Percentiles rank a stretch among this genome's conserved stretches.
phyloP scores from a whole-genome alignment of 2,329 filamentous ascomycete species.

The Colletotrichum simmondsii region DNA sequence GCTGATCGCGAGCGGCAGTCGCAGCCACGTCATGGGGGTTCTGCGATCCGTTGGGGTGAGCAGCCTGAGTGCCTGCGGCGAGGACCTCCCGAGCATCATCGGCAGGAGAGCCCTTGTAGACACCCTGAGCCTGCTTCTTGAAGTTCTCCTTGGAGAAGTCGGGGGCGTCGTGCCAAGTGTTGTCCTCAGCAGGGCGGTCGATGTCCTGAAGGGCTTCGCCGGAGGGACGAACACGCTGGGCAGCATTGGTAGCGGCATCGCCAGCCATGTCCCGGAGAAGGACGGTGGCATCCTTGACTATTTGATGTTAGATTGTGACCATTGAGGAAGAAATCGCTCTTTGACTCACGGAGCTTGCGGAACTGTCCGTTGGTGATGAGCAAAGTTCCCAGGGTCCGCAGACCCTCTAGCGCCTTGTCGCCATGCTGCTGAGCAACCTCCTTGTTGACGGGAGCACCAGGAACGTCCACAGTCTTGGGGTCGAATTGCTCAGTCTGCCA shows the following conservation, averaged over 20 bases:
- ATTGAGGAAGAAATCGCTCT: not conserved
- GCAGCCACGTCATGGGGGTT: conserved; percentile 64
- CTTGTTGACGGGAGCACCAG: conserved; percentile 78
- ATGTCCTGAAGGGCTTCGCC: conserved; percentile 82
- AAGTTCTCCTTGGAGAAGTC: conserved; percentile 77
- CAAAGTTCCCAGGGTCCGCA: conserved; percentile 88
- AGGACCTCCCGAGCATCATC: conserved; percentile 72
- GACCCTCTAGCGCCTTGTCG: conserved; percentile 82
- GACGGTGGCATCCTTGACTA: conserved; percentile 81
- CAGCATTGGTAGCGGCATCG: conserved; percentile 85
- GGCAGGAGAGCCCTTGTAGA: conserved; percentile 65
- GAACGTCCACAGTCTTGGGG: conserved; percentile 68
- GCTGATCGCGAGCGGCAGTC: conserved; percentile 56
- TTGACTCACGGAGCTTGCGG: conserved; percentile 81
- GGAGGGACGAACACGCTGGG: conserved; percentile 78
- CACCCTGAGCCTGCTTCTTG: conserved; percentile 73
- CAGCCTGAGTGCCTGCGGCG: conserved; percentile 64
- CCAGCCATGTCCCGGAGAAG: conserved; percentile 91
- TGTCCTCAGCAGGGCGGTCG: conserved; percentile 86
- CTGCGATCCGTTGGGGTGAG: conserved; percentile 65
- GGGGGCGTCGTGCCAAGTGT: conserved; percentile 92
- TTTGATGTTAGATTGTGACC: conserved; percentile 32
- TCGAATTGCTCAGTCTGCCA: conserved; percentile 88
- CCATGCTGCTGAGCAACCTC: conserved; percentile 84
- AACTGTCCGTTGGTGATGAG: conserved; percentile 97